Conservation (phyloP, 2,329 filamentous ascomycete genomes). For the Ceratocystis diversiconidia region DNA sequence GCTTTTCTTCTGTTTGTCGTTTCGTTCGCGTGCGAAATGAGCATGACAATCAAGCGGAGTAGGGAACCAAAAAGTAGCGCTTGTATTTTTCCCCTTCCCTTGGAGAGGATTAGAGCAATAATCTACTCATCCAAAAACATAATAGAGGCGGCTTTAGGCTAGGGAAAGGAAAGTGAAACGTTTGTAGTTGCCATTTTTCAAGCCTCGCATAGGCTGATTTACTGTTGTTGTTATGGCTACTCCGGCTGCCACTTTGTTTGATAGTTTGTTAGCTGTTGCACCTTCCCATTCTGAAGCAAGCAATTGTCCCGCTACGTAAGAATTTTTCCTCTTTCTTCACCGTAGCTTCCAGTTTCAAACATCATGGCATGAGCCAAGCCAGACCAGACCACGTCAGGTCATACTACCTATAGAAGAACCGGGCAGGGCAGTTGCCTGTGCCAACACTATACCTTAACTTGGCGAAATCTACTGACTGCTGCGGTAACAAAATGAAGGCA, state of each 20-base stretch:
- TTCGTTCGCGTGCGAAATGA: not conserved
- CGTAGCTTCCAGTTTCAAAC: not conserved
- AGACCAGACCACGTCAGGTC: too few species aligned
- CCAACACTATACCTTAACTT: not conserved
- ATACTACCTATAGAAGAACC: too few species aligned
- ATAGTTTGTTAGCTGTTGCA: conserved; percentile 1
- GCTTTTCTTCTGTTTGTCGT: not conserved
- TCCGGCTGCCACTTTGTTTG: not conserved
- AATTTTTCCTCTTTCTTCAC: not conserved
- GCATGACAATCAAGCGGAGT: not conserved
- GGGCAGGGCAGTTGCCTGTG: not conserved
- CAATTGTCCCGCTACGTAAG: not conserved
- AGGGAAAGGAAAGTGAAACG: not conserved
- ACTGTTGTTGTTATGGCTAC: not conserved
- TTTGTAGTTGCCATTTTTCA: not conserved
- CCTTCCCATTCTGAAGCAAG: conserved; percentile 2
- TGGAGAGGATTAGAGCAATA: not conserved
- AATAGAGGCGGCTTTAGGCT: too few species aligned
- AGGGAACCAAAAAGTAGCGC: not conserved
- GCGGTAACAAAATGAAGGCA: not conserved
- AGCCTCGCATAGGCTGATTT: not conserved
- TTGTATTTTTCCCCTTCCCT: not conserved
- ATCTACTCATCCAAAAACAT: not conserved
- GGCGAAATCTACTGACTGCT: too few species aligned
- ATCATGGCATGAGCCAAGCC: too few species aligned